Base-by-base conservation (phyloP, 352 stramenopile species). In the Albugo candida region DNA sequence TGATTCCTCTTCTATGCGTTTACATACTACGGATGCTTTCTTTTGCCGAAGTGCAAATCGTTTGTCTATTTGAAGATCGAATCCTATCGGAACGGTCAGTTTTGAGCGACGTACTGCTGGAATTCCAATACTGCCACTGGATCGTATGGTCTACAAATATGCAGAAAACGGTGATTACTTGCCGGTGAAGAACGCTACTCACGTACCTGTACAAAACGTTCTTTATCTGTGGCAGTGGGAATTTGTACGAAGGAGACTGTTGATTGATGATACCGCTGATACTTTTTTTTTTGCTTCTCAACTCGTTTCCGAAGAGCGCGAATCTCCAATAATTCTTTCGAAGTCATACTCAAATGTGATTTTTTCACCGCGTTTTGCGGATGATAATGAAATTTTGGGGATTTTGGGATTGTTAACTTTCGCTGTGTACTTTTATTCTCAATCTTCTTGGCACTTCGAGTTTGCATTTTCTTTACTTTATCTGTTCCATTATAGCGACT, bases 271-370 rank as follows among this genome's bases (percentile, higher is more conserved):
- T 85, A 85, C 36, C 69, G 65, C 36, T 69, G 59, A 45, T 70
- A 79, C 43, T 75, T 76, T 21, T 61, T 64, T 8, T 31, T 31
- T 8, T 31, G 24, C 24, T 31, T 31, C 18, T 60, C 48, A 1
- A 85, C 59, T 41, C 70, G 69, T 44, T 75, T 72, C 50, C 63
- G 63, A 45, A 85, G 67, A 35, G 73, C 70, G 4, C 63, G 64
- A 47, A 85, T 85, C 58, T 85, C 73, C 48, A 70, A 56, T 39
- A 85, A 38, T 49, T 85, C 73, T 41, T 70, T 66, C n/a, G 73
- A 83, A 45, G 73, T 85, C 46, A 59, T 60, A 18, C 70, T 85
- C 21, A 85, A 56, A 58, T 65, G 62, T 16, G 59, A 58, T 5
- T 63, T 65, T 36, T 55, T 52, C 13, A 67, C 44, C 2, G 43